Evolutionary conservation across 2,329 filamentous ascomycete genomes (phyloP).

Genomic region (Apiospora malaysiana): DNA sequence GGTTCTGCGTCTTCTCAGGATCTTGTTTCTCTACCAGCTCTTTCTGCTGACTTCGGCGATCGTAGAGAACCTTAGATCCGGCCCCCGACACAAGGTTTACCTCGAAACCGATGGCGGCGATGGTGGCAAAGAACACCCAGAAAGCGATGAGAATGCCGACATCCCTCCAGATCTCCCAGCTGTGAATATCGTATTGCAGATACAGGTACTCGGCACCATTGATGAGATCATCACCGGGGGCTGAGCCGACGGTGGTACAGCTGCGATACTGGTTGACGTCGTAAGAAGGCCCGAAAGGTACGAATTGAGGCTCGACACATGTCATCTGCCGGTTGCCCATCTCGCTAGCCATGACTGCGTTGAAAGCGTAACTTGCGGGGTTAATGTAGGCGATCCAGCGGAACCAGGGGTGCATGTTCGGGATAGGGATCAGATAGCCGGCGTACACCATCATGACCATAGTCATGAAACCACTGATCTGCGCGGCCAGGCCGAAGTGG

Average conservation of each 20-base stretch:
- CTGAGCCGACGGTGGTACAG: constrained; percentile 61
- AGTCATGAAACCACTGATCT: constrained; percentile 35
- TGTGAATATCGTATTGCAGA: constrained; percentile 58
- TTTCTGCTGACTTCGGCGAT: constrained; percentile 53
- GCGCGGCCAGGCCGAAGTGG: constrained; percentile 42
- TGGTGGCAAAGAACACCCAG: constrained; percentile 72
- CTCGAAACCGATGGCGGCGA: constrained; percentile 76
- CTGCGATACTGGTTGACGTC: constrained; percentile 52
- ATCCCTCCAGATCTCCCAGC: constrained; percentile 73
- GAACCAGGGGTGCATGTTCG: constrained; percentile 72
- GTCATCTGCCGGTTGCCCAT: constrained; percentile 58
- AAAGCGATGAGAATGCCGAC: constrained; percentile 81
- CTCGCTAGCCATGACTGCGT: constrained; percentile 62
- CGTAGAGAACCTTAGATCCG: constrained; percentile 73
- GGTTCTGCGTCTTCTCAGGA: constrained; percentile 8
- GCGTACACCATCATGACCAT: constrained; percentile 39
- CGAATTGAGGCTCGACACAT: constrained; percentile 50
- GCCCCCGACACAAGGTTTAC: constrained; percentile 67
- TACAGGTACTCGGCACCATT: constrained; percentile 61
- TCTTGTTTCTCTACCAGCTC: constrained; percentile 57
- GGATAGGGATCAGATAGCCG: constrained; percentile 67
- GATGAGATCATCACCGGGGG: constrained; percentile 53
- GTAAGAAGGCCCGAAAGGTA: constrained; percentile 49
- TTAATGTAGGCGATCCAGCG: constrained; percentile 72
- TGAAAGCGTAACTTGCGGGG: constrained; percentile 69